Base-by-base conservation (phyloP, 176 grass and related monocot species). In the Avena eriantha region DNA sequence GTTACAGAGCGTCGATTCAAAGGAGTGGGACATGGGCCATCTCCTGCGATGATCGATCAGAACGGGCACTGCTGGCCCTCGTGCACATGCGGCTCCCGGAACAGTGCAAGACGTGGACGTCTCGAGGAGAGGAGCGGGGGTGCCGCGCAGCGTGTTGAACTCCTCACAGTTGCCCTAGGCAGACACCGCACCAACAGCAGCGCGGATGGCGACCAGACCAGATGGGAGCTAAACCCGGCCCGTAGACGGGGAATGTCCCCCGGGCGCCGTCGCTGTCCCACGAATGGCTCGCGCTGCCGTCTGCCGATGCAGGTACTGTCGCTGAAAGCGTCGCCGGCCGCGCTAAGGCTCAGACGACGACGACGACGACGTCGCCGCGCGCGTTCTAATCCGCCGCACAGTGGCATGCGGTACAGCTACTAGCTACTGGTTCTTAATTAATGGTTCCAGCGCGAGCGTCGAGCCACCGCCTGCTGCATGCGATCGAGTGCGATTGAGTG, bases 181-280 rank as follows among this genome's bases (percentile, higher is more conserved):
- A 16, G 89, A 76, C 85, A 84, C 39, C 7, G 76, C 86, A 31
- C 85, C 89, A 22, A 67, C 81, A 87, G 23, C 36, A 41, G 79
- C 10, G 47, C 18, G 7, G 81, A 91, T 13, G 46, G 79, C 19
- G 78, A 82, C 88, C 51, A 69, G 70, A 81, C 88, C 51, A 69
- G 70, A 86, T 60, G 39, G 7, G 39, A 35, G 18, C 83, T 43
- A 75, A 76, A 21, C 78, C 83, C 49, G 49, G 71, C 50, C 41
- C 51, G 85, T 68, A 59, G 77, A 60, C 43, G 14, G 81, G 81
- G 90, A 91, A 88, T 88, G 86, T 88, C 61, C 35, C 75, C 56
- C 41, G 72, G 3, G 16, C 61, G 0, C n/a, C 77, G 86, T 91
- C 82, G 50, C 78, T 77, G 71, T 85, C 90, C 70, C 89, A 70